phyloP scores from a whole-genome alignment of 2,329 filamentous ascomycete species.

The Fusarium scirpi region DNA sequence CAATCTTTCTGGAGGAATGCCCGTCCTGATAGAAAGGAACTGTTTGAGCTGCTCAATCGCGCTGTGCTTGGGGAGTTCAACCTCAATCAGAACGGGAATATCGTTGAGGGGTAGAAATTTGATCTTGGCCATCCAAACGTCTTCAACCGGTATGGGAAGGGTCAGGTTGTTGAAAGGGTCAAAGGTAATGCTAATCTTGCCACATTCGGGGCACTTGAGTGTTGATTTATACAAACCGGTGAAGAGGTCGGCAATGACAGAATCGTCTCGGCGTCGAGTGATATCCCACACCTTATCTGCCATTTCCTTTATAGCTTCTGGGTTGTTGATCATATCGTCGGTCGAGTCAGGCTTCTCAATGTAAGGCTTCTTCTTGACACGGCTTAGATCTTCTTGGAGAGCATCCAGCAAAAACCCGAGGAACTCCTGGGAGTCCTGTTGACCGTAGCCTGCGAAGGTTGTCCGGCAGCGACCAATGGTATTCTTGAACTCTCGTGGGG shows the following conservation, averaged over 20 bases:
- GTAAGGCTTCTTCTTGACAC: constrained; percentile 95
- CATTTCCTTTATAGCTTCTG: constrained; percentile 82
- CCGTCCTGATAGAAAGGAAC: constrained; percentile 75
- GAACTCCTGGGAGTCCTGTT: constrained; percentile 98
- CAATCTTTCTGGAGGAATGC: constrained; percentile 73
- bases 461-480: constrained; percentile 84
- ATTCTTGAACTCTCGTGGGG: constrained; percentile 84
- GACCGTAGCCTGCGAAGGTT: constrained; percentile 92
- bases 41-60: constrained; percentile 77
- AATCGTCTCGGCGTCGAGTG: constrained; percentile 92
- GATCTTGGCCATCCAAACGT: constrained; percentile 80
- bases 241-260: constrained; percentile 94
- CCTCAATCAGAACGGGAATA: constrained; percentile 75
- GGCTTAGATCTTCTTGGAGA: constrained; percentile 93
- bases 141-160: constrained; percentile 88
- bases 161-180: constrained; percentile 97
- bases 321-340: constrained; percentile 91
- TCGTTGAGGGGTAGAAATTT: constrained; percentile 83
- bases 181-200: constrained; percentile 98
- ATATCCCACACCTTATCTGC: constrained; percentile 92
- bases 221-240: constrained; percentile 99
- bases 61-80: constrained; percentile 84
- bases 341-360: constrained; percentile 98
- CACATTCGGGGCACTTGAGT: constrained; percentile 88
- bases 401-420: constrained; percentile 94